These are phyloP conservation scores for Lomentospora prolificans DNA, from an alignment of 2,329 filamentous ascomycete species.

Conservation along the genomic window DNA sequence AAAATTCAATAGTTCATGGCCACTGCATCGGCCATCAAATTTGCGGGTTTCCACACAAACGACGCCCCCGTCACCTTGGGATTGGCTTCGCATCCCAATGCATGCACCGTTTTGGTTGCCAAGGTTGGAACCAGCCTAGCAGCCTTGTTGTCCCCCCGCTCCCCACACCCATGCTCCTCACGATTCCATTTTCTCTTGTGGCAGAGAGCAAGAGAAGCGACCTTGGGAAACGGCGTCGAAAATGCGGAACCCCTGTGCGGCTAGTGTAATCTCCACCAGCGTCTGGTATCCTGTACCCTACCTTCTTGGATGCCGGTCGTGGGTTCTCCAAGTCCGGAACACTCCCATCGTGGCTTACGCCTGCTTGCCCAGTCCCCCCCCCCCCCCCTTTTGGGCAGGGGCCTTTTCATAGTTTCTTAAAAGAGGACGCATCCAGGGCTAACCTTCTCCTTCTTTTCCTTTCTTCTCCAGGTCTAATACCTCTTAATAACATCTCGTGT, in stretches of 20 bases:
- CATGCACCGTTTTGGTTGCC: background rate
- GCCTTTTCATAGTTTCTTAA: background rate
- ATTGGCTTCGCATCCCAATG: background rate
- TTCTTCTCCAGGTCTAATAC: background rate
- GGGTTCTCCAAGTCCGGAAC: too few species aligned
- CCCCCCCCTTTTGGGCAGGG: background rate
- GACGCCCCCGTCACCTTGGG: background rate
- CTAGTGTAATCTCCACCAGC: constrained; percentile 1
- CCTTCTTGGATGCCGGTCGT: background rate
- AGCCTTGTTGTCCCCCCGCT: background rate
- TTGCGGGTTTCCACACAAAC: background rate
- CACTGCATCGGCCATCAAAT: background rate
- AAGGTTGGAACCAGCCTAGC: too few species aligned
- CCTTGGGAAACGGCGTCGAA: background rate
- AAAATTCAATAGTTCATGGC: background rate
- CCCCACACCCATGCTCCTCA: background rate
- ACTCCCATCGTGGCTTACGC: too few species aligned
- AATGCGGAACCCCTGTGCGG: background rate
- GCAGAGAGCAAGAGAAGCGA: background rate
- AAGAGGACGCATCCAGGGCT: background rate
- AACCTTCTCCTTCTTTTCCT: background rate
- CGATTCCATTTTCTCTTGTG: too few species aligned
- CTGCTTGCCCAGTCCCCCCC: too few species aligned
- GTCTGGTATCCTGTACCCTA: background rate
- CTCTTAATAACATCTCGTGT: background rate